Conservation (phyloP, 306 rosid species). For the Lithocarpus polystachyus region DNA sequence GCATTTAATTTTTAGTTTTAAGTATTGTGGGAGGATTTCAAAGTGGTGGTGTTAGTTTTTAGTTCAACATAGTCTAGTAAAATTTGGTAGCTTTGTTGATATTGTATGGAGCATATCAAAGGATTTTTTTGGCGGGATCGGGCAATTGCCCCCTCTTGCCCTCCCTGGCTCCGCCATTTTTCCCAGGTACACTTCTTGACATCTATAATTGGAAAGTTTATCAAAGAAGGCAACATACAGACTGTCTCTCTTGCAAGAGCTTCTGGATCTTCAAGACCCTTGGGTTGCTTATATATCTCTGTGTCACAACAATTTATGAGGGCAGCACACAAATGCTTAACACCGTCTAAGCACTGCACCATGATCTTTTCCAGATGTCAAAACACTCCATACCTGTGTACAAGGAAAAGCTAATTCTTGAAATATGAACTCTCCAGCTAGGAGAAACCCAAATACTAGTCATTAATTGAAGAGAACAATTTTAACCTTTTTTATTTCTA, state of each 20-base stretch:
- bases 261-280: constrained; percentile 79
- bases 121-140: no score
- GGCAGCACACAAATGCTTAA: constrained; percentile 65
- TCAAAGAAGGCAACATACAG: constrained; percentile 50
- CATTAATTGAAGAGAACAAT: background rate
- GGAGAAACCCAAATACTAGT: background rate
- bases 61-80: no score
- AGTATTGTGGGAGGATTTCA: no score
- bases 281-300: constrained; percentile 47
- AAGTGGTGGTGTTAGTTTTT: no score
- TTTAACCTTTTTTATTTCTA: background rate
- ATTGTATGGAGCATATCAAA: no score
- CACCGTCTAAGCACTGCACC: constrained; percentile 81
- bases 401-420: background rate
- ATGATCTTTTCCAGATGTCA: constrained; percentile 64
- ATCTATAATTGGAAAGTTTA: constrained; percentile 19
- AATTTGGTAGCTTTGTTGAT: no score
- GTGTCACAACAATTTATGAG: constrained; percentile 54
- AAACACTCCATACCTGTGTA: constrained; percentile 79
- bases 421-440: background rate
- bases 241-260: constrained; percentile 84
- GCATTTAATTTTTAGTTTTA: no score
- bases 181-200: background rate
- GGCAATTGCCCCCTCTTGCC: no score
- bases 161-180: no score